Evolutionary conservation across 2,329 filamentous ascomycete species (phyloP).

Genomic region (Apiospora arundinis): DNA sequence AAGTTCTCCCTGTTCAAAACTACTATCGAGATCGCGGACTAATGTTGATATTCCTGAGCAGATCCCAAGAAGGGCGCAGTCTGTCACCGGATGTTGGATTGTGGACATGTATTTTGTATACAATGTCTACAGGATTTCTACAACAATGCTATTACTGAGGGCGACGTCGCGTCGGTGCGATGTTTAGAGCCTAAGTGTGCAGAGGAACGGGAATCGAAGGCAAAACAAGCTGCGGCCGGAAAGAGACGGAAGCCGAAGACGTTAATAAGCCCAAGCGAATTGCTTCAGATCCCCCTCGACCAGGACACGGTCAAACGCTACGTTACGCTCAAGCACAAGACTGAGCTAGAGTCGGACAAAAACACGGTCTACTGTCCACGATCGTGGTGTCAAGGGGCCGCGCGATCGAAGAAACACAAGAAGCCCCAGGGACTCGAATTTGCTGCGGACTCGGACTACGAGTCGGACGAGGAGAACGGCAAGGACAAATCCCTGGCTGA

Average conservation of each 20-base stretch:
- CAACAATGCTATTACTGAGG: conserved; percentile 84
- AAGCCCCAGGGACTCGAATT: conserved; percentile 73
- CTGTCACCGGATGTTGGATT: conserved; percentile 84
- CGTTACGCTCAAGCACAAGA: conserved; percentile 89
- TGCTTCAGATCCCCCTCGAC: conserved; percentile 76
- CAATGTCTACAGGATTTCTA: conserved; percentile 91
- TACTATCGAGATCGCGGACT: neutral
- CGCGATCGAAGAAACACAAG: conserved; percentile 74
- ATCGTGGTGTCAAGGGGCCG: conserved; percentile 90
- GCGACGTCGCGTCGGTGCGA: conserved; percentile 78
- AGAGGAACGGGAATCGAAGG: conserved; percentile 57
- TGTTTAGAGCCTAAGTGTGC: conserved; percentile 84
- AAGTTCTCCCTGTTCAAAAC: conserved; percentile 43
- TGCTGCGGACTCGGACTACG: conserved; percentile 58
- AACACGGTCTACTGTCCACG: conserved; percentile 92
- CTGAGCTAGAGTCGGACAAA: conserved; percentile 88
- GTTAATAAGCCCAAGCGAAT: conserved; percentile 80
- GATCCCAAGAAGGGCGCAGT: conserved; percentile 87
- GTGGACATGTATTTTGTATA: conserved; percentile 89
- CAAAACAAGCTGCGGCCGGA: conserved; percentile 39
- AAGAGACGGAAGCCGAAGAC: conserved; percentile 67
- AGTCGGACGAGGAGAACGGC: conserved; percentile 54
- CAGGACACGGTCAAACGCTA: conserved; percentile 82
- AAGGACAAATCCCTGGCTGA: conserved; percentile 35
- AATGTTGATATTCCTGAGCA: conserved; percentile 30